phyloP scores from a whole-genome alignment of 441 rosid genomes.

The Hura crepitans region DNA sequence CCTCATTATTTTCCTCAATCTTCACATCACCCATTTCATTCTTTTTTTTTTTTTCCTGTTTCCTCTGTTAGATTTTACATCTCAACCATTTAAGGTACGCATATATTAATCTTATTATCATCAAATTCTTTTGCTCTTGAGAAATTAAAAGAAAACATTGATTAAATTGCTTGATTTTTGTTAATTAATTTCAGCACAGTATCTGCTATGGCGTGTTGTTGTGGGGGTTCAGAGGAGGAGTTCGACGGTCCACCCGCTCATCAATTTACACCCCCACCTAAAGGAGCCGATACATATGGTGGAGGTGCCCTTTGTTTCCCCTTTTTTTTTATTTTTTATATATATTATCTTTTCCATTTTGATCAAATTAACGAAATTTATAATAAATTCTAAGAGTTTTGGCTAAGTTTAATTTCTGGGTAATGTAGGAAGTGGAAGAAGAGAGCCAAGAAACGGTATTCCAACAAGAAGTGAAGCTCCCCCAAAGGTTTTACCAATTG shows the following conservation, averaged over 20 bases:
- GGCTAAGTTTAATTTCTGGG: background rate
- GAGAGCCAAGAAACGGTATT: constrained; percentile 52
- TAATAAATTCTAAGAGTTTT: too few relatives aligned
- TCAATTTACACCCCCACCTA: constrained; percentile 66
- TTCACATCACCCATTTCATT: background rate
- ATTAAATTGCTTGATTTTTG: background rate
- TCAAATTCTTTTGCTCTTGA: background rate
- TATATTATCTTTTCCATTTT: background rate
- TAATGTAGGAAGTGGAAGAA: constrained; percentile 50
- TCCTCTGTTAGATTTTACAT: constrained; percentile 18
- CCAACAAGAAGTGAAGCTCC: constrained; percentile 57
- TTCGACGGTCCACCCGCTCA: constrained; percentile 55
- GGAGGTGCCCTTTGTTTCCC: too few relatives aligned
- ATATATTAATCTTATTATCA: background rate
- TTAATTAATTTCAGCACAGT: background rate
- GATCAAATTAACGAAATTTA: too few relatives aligned
- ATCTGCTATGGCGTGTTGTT: constrained; percentile 73
- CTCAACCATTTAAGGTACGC: constrained; percentile 24
- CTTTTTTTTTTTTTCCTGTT: background rate
- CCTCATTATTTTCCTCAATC: background rate
- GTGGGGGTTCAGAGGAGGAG: constrained; percentile 83
- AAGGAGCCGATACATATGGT: constrained; percentile 45
- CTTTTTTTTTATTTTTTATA: background rate
- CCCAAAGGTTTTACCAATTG: constrained; percentile 71
- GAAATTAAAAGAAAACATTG: background rate